A percentile compares a stretch with the other conserved stretches of the same genome.
phyloP scores from a whole-genome alignment of 768 basidiomycete species.

The Myochromella boudieri region DNA sequence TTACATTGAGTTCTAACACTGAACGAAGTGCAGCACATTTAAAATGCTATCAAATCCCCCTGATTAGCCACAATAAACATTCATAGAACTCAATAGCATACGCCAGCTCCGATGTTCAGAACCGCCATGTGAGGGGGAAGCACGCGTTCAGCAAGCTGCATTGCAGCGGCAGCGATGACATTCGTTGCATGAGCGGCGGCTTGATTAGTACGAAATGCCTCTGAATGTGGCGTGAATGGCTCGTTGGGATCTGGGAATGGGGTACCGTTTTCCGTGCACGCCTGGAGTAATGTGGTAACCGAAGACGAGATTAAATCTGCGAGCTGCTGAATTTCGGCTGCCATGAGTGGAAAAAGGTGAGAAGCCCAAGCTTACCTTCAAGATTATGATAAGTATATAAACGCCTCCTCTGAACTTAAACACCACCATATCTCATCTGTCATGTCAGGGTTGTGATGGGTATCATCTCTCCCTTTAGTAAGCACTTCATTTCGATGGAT shows the following conservation, averaged over 20 bases:
- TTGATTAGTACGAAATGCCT: slow-evolving; percentile 27
- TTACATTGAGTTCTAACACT: slow-evolving; percentile 24
- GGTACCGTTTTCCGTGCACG: slow-evolving; percentile 19
- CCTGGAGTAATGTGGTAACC: slow-evolving; percentile 24
- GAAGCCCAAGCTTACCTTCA: too few relatives aligned
- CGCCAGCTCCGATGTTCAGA: slow-evolving; percentile 20
- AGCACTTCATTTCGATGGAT: too few relatives aligned
- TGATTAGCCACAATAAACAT: too few relatives aligned
- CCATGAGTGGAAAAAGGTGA: too few relatives aligned
- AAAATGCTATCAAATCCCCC: slow-evolving; percentile 19
- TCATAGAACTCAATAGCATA: slow-evolving; percentile 16
- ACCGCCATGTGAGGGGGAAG: slow-evolving; percentile 24
- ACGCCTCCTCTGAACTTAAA: too few relatives aligned
- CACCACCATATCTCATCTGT: too few relatives aligned
- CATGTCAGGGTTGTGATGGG: too few relatives aligned
- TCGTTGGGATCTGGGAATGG: slow-evolving; percentile 26
- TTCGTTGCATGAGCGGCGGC: slow-evolving; percentile 27
- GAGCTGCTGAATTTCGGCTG: slow-evolving; percentile 16
- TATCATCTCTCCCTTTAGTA: too few relatives aligned
- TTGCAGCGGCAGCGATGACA: slow-evolving; percentile 31
- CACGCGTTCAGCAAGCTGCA: slow-evolving; percentile 30
- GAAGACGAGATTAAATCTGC: slow-evolving; percentile 19
- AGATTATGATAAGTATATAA: too few relatives aligned
- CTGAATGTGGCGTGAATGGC: slow-evolving; percentile 25
- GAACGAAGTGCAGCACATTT: slow-evolving; percentile 24